Evolutionary conservation across 208 protist species (phyloP).

Genomic region (Acanthamoeba castellanii): DNA sequence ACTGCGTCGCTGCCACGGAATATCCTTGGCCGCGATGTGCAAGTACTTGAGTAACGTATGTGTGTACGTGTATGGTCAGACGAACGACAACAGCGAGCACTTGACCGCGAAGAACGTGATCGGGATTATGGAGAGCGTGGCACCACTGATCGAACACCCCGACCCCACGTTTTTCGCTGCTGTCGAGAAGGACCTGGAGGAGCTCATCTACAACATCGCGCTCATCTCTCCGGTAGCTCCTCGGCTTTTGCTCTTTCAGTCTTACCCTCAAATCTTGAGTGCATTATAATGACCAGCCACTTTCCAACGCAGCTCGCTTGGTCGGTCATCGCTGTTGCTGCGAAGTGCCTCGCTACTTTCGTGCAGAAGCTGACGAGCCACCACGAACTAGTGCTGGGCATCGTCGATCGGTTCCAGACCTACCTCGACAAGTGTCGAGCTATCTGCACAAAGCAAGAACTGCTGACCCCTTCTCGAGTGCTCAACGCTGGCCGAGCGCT

Average conservation of each 20-base stretch:
- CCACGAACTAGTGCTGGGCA: neutral
- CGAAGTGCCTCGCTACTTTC: constrained; percentile 46
- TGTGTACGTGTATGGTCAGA: neutral
- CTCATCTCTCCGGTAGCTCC: neutral
- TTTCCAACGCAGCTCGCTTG: constrained; percentile 6
- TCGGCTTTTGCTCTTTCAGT: neutral
- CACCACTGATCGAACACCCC: constrained; percentile 39
- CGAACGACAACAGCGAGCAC: constrained; percentile 67
- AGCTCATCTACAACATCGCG: constrained; percentile 58
- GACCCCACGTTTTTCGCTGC: constrained; percentile 44
- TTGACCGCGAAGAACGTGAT: constrained; percentile 40
- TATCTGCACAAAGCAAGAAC: constrained; percentile 11
- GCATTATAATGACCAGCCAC: neutral
- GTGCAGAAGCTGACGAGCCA: constrained; percentile 59
- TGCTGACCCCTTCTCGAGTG: constrained; percentile 10
- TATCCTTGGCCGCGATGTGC: neutral
- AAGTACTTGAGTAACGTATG: neutral
- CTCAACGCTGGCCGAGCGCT: constrained; percentile 10
- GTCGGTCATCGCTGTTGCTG: constrained; percentile 14
- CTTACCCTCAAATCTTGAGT: neutral
- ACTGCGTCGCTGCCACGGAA: neutral
- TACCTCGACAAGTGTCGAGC: constrained; percentile 57
- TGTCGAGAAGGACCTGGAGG: constrained; percentile 56
- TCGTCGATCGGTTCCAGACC: constrained; percentile 46
- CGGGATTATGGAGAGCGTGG: constrained; percentile 55